Evolutionary conservation across 2,329 filamentous ascomycete genomes (phyloP).

Genomic region (Monosporascus ibericus): DNA sequence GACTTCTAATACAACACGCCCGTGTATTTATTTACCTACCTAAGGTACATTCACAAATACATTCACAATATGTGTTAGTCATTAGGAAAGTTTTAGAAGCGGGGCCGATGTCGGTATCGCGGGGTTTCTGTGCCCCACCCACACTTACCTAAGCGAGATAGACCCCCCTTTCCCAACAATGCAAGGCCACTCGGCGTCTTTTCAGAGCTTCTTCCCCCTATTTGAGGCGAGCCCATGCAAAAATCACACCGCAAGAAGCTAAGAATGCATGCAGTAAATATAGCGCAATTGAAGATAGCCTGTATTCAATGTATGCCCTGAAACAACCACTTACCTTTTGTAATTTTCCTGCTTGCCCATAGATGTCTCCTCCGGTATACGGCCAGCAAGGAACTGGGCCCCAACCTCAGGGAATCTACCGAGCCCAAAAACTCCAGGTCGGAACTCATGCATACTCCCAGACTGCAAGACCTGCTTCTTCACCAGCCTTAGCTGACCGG

Average conservation of each 20-base stretch:
- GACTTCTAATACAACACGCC: too few species aligned
- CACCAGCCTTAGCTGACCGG: background rate
- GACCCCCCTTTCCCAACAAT: background rate
- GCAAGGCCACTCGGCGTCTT: too few species aligned
- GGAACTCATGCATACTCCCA: background rate
- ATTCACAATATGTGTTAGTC: background rate
- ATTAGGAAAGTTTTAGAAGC: background rate
- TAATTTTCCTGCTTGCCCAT: background rate
- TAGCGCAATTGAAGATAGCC: background rate
- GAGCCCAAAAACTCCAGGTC: background rate
- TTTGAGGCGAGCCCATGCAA: too few species aligned
- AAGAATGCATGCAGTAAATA: background rate
- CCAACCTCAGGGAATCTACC: background rate
- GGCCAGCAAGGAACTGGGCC: background rate
- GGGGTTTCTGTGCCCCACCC: background rate
- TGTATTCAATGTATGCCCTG: background rate
- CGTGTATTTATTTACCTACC: too few species aligned
- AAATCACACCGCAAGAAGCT: too few species aligned
- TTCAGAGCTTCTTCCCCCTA: too few species aligned
- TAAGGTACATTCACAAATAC: background rate
- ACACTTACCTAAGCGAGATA: background rate
- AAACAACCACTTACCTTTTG: background rate
- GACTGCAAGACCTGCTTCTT: background rate
- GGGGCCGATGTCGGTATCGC: background rate
- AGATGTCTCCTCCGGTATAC: background rate